Evolutionary conservation across 2,329 filamentous ascomycete species (phyloP).

Genomic region (Alternaria tenuissima): DNA sequence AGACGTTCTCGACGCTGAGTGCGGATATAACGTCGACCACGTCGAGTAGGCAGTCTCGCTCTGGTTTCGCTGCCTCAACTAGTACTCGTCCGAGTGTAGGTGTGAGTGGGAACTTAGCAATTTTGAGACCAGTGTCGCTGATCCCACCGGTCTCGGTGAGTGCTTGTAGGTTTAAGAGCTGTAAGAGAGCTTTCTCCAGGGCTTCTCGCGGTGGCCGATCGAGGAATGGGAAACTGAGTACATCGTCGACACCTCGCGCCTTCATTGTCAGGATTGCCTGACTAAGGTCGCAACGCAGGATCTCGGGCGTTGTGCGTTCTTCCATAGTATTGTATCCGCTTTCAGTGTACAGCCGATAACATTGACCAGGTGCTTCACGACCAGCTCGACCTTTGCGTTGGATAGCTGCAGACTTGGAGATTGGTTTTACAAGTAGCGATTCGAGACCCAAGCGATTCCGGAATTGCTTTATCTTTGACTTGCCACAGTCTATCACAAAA

Average conservation of each 20-base stretch:
- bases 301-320: constrained; percentile 83
- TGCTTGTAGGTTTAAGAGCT: constrained; percentile 80
- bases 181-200: constrained; percentile 81
- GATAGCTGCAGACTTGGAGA: constrained; percentile 91
- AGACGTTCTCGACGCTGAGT: constrained; percentile 71
- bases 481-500: constrained; percentile 91
- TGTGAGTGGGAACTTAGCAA: constrained; percentile 84
- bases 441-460: constrained; percentile 85
- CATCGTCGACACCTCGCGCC: constrained; percentile 82
- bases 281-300: constrained; percentile 86
- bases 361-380: constrained; percentile 89
- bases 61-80: constrained; percentile 75
- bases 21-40: constrained; percentile 83
- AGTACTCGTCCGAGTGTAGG: constrained; percentile 83
- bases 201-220: constrained; percentile 80
- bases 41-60: constrained; percentile 77
- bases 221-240: constrained; percentile 84
- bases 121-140: constrained; percentile 75
- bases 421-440: constrained; percentile 86
- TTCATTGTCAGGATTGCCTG: constrained; percentile 93
- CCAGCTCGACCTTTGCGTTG: constrained; percentile 92
- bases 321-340: constrained; percentile 74
- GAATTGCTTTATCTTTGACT: constrained; percentile 93
- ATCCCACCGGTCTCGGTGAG: constrained; percentile 76
- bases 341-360: constrained; percentile 88